Evolutionary conservation across 352 stramenopile genomes (phyloP).

Genomic region (Hyphochytrium catenoides): DNA sequence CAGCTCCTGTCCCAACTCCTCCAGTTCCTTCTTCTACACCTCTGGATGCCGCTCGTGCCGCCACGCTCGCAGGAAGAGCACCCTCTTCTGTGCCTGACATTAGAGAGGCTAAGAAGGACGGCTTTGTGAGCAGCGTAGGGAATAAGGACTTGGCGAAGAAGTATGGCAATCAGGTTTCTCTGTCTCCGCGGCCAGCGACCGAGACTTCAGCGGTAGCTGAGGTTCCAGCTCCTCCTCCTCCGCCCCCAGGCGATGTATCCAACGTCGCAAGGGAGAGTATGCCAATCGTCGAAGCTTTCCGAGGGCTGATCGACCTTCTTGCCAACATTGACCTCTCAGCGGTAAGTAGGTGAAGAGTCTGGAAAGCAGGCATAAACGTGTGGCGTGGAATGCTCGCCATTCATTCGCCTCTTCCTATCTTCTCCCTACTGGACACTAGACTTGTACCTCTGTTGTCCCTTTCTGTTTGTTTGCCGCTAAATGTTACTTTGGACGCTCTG

Average conservation of each 20-base stretch:
- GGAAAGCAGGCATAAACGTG: no score
- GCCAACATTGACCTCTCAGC: conserved; percentile 42
- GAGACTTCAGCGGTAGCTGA: conserved; percentile 5
- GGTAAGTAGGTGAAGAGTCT: no score
- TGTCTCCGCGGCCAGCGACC: conserved; percentile 20
- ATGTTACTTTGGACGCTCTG: no score
- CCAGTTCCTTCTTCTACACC: background rate
- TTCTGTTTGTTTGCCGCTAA: no score
- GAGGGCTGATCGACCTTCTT: conserved; percentile 41
- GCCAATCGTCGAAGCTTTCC: conserved; percentile 45
- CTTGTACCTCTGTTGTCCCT: no score
- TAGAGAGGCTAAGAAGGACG: conserved; percentile 42
- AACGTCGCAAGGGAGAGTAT: conserved; percentile 40
- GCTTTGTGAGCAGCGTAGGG: conserved; percentile 49
- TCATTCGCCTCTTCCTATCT: no score
- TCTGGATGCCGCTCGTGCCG: background rate
- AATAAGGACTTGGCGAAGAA: conserved; percentile 62
- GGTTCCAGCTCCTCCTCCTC: conserved; percentile 8
- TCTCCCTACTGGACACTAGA: no score
- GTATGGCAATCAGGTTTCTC: conserved; percentile 44
- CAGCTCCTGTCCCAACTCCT: background rate
- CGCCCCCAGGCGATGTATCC: conserved; percentile 25
- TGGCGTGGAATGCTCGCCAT: no score
- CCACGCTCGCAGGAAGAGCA: conserved; percentile 1
- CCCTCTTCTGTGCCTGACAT: conserved; percentile 18